Evolutionary conservation across 2,329 filamentous ascomycete species (phyloP).

Genomic region (Colletotrichum nymphaeae): DNA sequence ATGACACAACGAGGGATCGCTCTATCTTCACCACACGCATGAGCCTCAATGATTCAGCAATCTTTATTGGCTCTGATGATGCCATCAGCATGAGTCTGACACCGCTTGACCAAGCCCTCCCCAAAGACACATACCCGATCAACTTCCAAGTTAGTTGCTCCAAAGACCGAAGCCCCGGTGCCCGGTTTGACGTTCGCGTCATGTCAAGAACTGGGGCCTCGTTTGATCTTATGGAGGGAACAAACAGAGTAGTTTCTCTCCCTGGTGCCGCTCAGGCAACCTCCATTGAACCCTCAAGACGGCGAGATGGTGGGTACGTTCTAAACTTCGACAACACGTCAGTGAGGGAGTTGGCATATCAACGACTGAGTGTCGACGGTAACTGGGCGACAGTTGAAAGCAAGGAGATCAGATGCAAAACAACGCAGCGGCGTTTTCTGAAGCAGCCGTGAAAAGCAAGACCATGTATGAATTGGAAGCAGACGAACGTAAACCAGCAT

Average conservation of each 20-base stretch:
- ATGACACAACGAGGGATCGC: constrained; percentile 41
- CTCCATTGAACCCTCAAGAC: constrained; percentile 2
- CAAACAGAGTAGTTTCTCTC: constrained; percentile 41
- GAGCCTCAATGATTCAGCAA: constrained; percentile 39
- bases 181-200: constrained; percentile 37
- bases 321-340: constrained; percentile 26
- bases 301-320: constrained; percentile 31
- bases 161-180: not conserved
- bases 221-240: constrained; percentile 41
- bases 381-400: constrained; percentile 31
- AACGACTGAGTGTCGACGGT: constrained; percentile 32
- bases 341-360: constrained; percentile 37
- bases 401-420: not conserved
- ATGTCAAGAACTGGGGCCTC: constrained; percentile 36
- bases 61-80: constrained; percentile 42
- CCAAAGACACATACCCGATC: constrained; percentile 45
- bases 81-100: constrained; percentile 46
- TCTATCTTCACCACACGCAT: constrained; percentile 48
- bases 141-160: constrained; percentile 36
- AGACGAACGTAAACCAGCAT: not conserved
- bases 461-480: not conserved
- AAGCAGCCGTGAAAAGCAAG: not conserved
- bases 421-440: not conserved
- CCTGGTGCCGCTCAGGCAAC: constrained; percentile 33
- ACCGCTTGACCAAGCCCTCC: constrained; percentile 45